Percentiles rank a stretch among this genome's conserved stretches.
These are phyloP conservation scores for Claviceps capensis DNA, from an alignment of 2,329 filamentous ascomycete species.

Conservation along the genomic window DNA sequence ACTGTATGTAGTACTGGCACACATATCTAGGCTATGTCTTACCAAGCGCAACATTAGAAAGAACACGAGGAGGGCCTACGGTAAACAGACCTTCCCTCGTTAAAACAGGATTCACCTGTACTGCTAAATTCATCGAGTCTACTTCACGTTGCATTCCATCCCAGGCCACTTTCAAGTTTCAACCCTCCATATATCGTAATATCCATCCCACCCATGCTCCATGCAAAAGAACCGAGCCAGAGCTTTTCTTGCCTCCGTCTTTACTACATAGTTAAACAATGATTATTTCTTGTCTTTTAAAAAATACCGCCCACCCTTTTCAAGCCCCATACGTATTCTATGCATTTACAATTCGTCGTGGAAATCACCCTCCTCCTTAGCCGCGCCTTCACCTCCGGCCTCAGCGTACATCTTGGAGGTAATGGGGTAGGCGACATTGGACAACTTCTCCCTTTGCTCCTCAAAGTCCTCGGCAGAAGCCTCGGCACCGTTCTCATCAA, in stretches of 20 bases:
- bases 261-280: not conserved
- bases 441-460: conserved; percentile 99
- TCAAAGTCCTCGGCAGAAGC: conserved; percentile 91
- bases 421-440: conserved; percentile 92
- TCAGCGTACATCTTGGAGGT: conserved; percentile 89
- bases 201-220: conserved; percentile 8
- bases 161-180: conserved; percentile 8
- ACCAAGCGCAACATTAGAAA: no score
- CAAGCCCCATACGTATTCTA: conserved; percentile 12
- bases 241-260: conserved; percentile 2
- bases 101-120: not conserved
- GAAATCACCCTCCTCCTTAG: conserved; percentile 56
- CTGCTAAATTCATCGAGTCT: conserved; percentile 11
- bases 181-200: conserved; percentile 8
- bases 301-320: conserved; percentile 4
- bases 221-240: conserved; percentile 14
- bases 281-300: not conserved
- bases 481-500: conserved; percentile 82
- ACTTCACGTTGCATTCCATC: conserved; percentile 16
- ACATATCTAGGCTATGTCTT: no score
- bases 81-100: no score
- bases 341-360: conserved; percentile 68
- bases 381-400: conserved; percentile 38
- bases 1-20: no score
- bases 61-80: no score